A percentile compares a stretch with the other conserved stretches of the same genome.
These are phyloP conservation scores for Fusarium annulatum DNA, from an alignment of 2,329 filamentous ascomycete genomes.

Conservation along the genomic window DNA sequence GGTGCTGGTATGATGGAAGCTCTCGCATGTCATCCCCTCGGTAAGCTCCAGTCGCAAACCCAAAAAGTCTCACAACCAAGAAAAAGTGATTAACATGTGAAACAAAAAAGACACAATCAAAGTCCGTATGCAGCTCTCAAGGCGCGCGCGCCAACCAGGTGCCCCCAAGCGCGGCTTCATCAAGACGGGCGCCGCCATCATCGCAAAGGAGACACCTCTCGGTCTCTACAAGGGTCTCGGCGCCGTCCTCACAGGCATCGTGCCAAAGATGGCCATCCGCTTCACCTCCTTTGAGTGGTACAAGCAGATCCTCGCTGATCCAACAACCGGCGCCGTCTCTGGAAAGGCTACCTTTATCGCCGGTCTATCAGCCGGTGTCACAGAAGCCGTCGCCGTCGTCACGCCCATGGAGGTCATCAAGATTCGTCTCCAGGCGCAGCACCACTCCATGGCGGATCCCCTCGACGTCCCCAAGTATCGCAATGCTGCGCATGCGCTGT, in stretches of 20 bases:
- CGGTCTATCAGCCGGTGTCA: conserved; percentile 91
- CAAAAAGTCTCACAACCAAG: neutral
- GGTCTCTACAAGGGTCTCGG: conserved; percentile 98
- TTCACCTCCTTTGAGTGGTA: conserved; percentile 98
- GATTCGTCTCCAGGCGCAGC: conserved; percentile 96
- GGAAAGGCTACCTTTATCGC: conserved; percentile 78
- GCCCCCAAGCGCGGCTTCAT: conserved; percentile 90
- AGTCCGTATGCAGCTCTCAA: conserved; percentile 98
- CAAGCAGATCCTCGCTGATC: conserved; percentile 82
- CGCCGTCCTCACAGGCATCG: conserved; percentile 93
- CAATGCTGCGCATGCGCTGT: conserved; percentile 84
- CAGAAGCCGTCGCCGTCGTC: conserved; percentile 95
- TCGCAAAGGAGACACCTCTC: conserved; percentile 88
- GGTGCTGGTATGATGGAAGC: conserved; percentile 99
- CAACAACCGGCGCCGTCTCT: conserved; percentile 73
- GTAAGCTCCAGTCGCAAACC: conserved; percentile 60
- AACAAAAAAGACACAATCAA: conserved; percentile 84
- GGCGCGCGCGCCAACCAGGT: conserved; percentile 83
- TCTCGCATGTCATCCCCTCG: conserved; percentile 91
- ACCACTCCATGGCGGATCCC: conserved; percentile 97
- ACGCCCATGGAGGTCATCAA: conserved; percentile 99
- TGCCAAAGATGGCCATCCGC: conserved; percentile 99
- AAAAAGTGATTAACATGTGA: conserved; percentile 5
- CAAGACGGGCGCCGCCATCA: conserved; percentile 85
- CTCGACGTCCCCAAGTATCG: conserved; percentile 97